Evolutionary conservation across 1,139 yeast species (phyloP).

Genomic region (Yamadazyma mexicana): DNA sequence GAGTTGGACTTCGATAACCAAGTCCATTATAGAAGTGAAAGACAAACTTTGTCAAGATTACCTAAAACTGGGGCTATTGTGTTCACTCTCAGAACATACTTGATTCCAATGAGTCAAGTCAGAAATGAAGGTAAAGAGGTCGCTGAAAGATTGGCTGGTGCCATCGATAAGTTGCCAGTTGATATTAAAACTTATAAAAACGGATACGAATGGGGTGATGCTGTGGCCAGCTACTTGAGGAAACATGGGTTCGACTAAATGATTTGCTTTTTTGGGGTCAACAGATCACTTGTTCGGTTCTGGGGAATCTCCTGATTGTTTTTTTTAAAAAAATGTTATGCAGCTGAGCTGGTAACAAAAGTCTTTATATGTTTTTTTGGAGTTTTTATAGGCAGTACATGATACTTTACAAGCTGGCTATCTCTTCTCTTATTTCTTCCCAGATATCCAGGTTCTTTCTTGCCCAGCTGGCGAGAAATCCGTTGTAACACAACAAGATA

Average conservation of each 20-base stretch:
- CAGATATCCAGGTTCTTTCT: slow-evolving; percentile 68
- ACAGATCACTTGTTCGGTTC: too few species aligned
- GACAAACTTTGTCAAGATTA: slow-evolving; percentile 60
- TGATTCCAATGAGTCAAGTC: slow-evolving; percentile 57
- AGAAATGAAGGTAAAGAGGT: slow-evolving; percentile 52
- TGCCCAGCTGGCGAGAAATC: slow-evolving; percentile 68
- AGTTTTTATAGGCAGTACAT: not conserved
- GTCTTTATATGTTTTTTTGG: too few species aligned
- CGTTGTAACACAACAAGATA: slow-evolving; percentile 51
- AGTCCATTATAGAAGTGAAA: slow-evolving; percentile 60
- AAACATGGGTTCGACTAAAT: too few species aligned
- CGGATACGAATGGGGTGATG: slow-evolving; percentile 41
- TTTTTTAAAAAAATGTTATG: too few species aligned
- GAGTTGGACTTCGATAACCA: slow-evolving; percentile 53
- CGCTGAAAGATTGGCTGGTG: slow-evolving; percentile 39
- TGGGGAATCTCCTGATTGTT: too few species aligned
- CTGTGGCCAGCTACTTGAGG: slow-evolving; percentile 31
- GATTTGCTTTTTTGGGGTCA: too few species aligned
- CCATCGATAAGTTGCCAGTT: slow-evolving; percentile 38
- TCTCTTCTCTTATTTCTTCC: slow-evolving; percentile 62
- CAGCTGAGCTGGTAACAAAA: too few species aligned
- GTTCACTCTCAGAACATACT: slow-evolving; percentile 65
- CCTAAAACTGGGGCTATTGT: slow-evolving; percentile 55
- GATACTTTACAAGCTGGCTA: slow-evolving; percentile 18
- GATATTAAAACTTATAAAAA: slow-evolving; percentile 41